Evolutionary conservation across 2,329 filamentous ascomycete species (phyloP), one percentile per base, ranked within the genome.

Genomic region (Lecanoromycetidae sp.): DNA sequence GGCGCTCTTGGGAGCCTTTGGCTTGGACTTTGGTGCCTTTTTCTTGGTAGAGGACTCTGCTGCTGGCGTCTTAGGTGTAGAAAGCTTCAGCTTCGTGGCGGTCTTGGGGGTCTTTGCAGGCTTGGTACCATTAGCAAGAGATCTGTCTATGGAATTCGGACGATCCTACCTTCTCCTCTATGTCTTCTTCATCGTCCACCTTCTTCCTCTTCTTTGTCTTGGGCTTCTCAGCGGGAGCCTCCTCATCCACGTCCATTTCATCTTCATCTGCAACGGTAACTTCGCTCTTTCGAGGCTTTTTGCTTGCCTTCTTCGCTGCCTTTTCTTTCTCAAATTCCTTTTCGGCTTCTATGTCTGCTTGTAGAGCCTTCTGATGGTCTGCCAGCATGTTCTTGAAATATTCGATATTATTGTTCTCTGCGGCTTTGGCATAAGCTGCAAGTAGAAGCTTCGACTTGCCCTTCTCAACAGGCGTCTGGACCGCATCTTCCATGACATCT

Each of bases 161-260:
- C 25, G 45, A 29, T 45, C 71, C 66, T 61, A 80, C 79, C 66
- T 82, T 82, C 20, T 72, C 74, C n/a, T 79, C 79, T 47, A 93
- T 87, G 12, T 79, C 84, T 45, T 80, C 77, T 51, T 71, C 73
- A 32, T 77, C 77, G 1, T 66, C 69, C 19, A 70, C 72, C 59
- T 86, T 82, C 76, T 94, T 94, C 57, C 87, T 82, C 75, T 94
- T 94, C 76, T 83, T 84, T 6, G 67, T 66, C 60, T 75, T 76
- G 5, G 73, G 60, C 60, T 74, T 74, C 63, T 75, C 74, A 50
- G 67, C 64, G 20, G 63, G 57, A 55, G 55, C 67, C 61, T 67
- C 72, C 49, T 76, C 74, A 22, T 81, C 78, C 27, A 76, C 71
- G 29, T 74, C 72, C 7, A 63, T 64, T 19, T 72, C 75, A 38